phyloP scores from a whole-genome alignment of 805 yeast genomes.

The Candida ponderosae region DNA sequence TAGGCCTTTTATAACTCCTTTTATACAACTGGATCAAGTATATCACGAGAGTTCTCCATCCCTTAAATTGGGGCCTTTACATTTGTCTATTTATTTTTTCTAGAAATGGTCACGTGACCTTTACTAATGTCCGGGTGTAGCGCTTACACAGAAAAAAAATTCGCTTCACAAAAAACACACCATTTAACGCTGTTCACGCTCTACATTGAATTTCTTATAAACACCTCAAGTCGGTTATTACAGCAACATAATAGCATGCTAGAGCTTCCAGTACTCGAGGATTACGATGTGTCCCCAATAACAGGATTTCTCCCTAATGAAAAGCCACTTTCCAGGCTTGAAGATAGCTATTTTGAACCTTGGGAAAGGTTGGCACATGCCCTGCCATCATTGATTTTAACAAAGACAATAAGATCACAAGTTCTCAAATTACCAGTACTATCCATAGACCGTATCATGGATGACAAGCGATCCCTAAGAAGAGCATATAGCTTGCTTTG shows the following conservation, averaged over 20 bases:
- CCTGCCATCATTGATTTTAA: constrained; percentile 67
- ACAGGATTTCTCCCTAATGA: constrained; percentile 77
- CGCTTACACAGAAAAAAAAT: no score
- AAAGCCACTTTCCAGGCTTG: constrained; percentile 53
- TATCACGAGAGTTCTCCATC: no score
- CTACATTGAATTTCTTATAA: no score
- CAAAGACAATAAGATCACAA: constrained; percentile 50
- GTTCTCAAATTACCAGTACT: constrained; percentile 62
- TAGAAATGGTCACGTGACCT: no score
- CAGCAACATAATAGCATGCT: constrained; percentile 4
- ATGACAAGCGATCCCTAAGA: constrained; percentile 45
- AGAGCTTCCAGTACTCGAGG: constrained; percentile 42
- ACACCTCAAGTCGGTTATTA: no score
- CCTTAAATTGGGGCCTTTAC: no score
- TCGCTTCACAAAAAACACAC: no score
- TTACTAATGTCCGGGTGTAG: background rate
- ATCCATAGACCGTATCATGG: constrained; percentile 31
- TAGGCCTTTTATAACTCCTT: no score
- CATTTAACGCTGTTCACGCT: no score
- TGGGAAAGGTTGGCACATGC: constrained; percentile 71
- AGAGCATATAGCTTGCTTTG: constrained; percentile 78
- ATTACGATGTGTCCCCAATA: constrained; percentile 60
- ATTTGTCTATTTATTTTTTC: no score
- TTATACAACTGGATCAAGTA: no score
- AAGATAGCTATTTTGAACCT: constrained; percentile 53